Conservation (phyloP, 2,329 filamentous ascomycete species). For the Thielaviopsis musarum region DNA sequence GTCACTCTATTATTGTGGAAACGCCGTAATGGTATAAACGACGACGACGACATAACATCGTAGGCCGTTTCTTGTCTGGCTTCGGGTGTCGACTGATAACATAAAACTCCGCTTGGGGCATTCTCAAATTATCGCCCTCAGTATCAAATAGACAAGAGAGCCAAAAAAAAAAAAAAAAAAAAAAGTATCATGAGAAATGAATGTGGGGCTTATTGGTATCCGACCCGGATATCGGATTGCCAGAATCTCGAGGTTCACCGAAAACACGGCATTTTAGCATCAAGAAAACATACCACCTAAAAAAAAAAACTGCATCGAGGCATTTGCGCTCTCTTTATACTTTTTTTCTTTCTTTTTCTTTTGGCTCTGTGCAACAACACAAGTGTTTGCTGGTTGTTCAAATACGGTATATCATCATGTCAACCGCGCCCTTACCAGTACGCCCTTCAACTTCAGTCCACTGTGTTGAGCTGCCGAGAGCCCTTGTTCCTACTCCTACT, state of each 20-base stretch:
- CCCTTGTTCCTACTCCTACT: background rate
- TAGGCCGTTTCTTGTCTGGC: too few relatives aligned
- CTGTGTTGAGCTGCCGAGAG: background rate
- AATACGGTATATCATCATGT: background rate
- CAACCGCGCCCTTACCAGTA: constrained; percentile 1
- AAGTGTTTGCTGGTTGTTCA: too few relatives aligned
- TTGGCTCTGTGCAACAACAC: too few relatives aligned
- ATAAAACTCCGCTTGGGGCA: too few relatives aligned
- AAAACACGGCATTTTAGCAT: background rate
- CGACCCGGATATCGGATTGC: background rate
- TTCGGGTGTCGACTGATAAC: too few relatives aligned
- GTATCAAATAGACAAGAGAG: too few relatives aligned
- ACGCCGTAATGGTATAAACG: background rate
- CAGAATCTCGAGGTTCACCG: background rate
- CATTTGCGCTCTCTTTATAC: background rate
- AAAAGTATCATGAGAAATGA: background rate
- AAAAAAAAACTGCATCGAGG: background rate
- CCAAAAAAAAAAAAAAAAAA: too few relatives aligned
- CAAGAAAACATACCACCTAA: background rate
- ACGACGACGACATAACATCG: too few relatives aligned
- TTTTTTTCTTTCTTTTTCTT: background rate
- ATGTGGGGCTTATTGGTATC: background rate
- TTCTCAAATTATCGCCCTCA: too few relatives aligned
- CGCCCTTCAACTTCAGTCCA: background rate
- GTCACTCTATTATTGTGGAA: background rate